phyloP scores from a whole-genome alignment of 768 basidiomycete genomes.

The Botryobasidium botryosum region DNA sequence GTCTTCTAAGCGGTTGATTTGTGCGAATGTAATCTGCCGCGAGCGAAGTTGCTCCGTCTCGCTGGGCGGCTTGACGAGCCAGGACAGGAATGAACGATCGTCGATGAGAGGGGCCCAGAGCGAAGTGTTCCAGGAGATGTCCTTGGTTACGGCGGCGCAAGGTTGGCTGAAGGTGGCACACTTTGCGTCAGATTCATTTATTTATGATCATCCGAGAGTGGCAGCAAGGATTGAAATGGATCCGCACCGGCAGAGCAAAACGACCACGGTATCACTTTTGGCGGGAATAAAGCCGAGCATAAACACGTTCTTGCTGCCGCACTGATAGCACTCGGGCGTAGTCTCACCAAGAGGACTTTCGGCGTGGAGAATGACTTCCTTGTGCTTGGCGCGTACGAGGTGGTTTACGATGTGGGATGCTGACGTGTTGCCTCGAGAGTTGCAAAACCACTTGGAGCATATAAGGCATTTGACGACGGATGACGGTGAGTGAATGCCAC shows the following conservation, averaged over 20 bases:
- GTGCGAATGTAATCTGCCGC: constrained; percentile 89
- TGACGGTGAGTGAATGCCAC: constrained; percentile 93
- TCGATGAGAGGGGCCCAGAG: constrained; percentile 99
- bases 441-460: constrained; percentile 96
- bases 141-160: constrained; percentile 90
- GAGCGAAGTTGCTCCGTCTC: constrained; percentile 94
- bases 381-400: constrained; percentile 96
- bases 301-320: constrained; percentile 98
- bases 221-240: constrained; percentile 1
- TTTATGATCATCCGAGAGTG: constrained; percentile 1
- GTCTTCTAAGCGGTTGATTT: constrained; percentile 95
- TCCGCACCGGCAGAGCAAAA: constrained; percentile 75
- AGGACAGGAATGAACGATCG: constrained; percentile 95
- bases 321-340: constrained; percentile 97
- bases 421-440: constrained; percentile 92
- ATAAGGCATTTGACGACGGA: constrained; percentile 91
- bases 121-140: constrained; percentile 96
- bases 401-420: constrained; percentile 99
- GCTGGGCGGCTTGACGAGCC: constrained; percentile 94
- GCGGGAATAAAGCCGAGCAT: constrained; percentile 99
- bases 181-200: background rate
- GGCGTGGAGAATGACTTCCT: constrained; percentile 92
- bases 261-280: constrained; percentile 97
- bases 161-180: constrained; percentile 54
- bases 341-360: constrained; percentile 95